Percentiles rank a stretch among this genome's conserved stretches.
Evolutionary conservation across 2,329 filamentous ascomycete genomes (phyloP).

Genomic region (Ascocoryne sarcoides): DNA sequence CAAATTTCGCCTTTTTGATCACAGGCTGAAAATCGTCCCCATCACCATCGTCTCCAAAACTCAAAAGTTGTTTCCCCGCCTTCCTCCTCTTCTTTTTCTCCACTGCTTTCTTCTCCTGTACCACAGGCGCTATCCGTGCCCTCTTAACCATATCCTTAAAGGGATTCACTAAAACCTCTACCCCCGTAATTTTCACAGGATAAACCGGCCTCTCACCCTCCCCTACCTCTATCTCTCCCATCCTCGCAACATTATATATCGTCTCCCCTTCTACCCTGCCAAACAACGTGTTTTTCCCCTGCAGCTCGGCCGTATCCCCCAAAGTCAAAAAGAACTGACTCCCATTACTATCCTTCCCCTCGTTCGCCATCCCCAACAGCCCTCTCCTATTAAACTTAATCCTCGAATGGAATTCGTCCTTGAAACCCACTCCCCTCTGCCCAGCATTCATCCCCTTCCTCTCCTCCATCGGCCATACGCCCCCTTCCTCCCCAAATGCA

Average conservation of each 20-base stretch:
- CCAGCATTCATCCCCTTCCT: slow-evolving; percentile 54
- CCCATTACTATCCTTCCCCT: slow-evolving; percentile 72
- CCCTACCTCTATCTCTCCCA: slow-evolving; percentile 79
- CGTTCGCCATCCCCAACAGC: slow-evolving; percentile 92
- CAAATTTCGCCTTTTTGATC: slow-evolving; percentile 70
- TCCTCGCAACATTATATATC: slow-evolving; percentile 91
- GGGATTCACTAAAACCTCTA: slow-evolving; percentile 73
- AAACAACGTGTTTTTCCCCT: slow-evolving; percentile 87
- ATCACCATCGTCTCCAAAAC: slow-evolving; percentile 61
- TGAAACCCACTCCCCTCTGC: slow-evolving; percentile 50
- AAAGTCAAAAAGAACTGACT: slow-evolving; percentile 97
- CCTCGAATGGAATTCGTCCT: slow-evolving; percentile 84
- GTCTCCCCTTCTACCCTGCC: slow-evolving; percentile 87
- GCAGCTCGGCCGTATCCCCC: slow-evolving; percentile 74
- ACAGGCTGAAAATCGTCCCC: slow-evolving; percentile 48
- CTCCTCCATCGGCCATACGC: slow-evolving; percentile 50
- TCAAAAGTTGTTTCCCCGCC: slow-evolving; percentile 65
- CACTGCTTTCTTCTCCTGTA: slow-evolving; percentile 35
- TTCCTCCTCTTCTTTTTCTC: slow-evolving; percentile 62
- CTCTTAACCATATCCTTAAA: slow-evolving; percentile 74
- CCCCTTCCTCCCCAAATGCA: slow-evolving; percentile 44
- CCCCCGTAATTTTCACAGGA: slow-evolving; percentile 64
- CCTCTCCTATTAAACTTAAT: slow-evolving; percentile 90
- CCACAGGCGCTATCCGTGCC: slow-evolving; percentile 43
- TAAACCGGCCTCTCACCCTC: slow-evolving; percentile 80